Base-by-base conservation (phyloP, 2,329 filamentous ascomycete species). In the Sphaerulina populicola region DNA sequence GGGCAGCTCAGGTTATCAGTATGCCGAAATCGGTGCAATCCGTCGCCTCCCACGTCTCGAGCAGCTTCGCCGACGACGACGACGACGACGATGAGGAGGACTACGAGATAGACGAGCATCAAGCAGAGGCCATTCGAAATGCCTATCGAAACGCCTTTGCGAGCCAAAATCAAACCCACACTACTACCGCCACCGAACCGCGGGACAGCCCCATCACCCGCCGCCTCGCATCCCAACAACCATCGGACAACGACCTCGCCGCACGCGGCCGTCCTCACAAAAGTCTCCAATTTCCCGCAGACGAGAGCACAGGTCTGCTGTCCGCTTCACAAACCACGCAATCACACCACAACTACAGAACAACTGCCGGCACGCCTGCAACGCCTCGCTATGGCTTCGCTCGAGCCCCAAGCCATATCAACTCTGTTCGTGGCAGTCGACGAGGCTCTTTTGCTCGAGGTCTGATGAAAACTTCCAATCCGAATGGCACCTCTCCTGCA, bases 291-390 rank as follows among this genome's bases (percentile, higher is more conserved):
- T 52, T 15, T 37, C 30, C 64, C 14, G 49, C 68, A 27, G 74
- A 74, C 51, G 76, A 79, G 61, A 68, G 67, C 14, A 72, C 75
- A 6, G 71, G 72, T 50, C 61, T 78, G 52, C 70, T 78, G 3
- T 63, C 70, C 51, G 58, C 60, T 29, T 66, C 70, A 57, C 62
- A 62, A 27, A 52, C 55, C 23, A 21, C 50, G 30, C 52, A 44
- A 10, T 9, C 10, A 35, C 31, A 35, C 31, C 54, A 57, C 29
- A 60, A 62, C 8, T 62, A 63, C 27, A 52, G 58, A 42, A 59
- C 46, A 42, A 18, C 18, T 18, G 23, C 38, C 7, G 37, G 39
- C 31, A 41, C 59, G 6, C 31, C 54, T 10, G 62, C 57, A 42
- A 52, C 56, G 8, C 62, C 62, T 4, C 51, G 63, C 7, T 55